phyloP scores from a whole-genome alignment of 345 rosid genomes.

The Heritiera littoralis region DNA sequence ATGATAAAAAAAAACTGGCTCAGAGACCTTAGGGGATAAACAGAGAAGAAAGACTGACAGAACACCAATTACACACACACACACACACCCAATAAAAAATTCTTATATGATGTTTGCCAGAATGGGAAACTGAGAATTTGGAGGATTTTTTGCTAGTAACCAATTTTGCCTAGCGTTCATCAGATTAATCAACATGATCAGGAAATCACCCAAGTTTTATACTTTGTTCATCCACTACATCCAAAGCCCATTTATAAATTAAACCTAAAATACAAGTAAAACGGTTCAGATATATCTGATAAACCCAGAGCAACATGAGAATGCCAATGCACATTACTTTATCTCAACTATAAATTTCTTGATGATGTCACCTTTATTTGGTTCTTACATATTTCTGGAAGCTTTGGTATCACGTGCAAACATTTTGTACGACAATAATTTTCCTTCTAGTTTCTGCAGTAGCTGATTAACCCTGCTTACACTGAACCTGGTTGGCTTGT shows the following conservation, averaged over 20 bases:
- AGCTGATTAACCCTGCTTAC: slow-evolving; percentile 72
- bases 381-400: slow-evolving; percentile 80
- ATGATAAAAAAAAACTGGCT: background rate
- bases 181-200: slow-evolving; percentile 5
- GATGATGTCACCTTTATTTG: slow-evolving; percentile 7
- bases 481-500: slow-evolving; percentile 56
- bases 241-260: background rate
- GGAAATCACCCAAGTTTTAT: background rate
- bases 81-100: background rate
- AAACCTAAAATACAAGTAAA: background rate
- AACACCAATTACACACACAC: background rate
- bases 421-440: slow-evolving; percentile 69
- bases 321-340: background rate
- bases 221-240: background rate
- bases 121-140: background rate
- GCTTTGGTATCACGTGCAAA: slow-evolving; percentile 98
- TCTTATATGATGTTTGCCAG: background rate
- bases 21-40: background rate
- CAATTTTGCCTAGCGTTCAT: background rate
- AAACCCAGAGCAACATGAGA: background rate
- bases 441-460: slow-evolving; percentile 79
- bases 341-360: background rate
- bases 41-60: background rate
- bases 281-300: background rate
- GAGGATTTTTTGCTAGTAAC: background rate